phyloP scores from a whole-genome alignment of 495 filamentous ascomycete species.

The Alectoria sarmentosa region DNA sequence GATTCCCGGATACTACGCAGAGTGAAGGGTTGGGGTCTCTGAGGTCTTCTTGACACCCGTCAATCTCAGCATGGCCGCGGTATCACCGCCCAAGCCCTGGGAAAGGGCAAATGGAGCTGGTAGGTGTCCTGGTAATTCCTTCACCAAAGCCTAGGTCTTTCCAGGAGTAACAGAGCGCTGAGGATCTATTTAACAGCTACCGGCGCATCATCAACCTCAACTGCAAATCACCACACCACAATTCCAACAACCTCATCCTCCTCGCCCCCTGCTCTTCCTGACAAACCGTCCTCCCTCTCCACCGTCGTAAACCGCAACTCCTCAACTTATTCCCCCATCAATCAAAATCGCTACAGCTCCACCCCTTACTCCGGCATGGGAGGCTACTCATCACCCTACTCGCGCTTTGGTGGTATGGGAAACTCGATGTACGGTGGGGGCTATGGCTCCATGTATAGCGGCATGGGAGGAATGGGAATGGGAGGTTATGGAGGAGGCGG shows the following conservation, averaged over 20 bases:
- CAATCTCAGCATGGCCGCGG: conserved; percentile 28
- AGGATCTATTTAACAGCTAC: conserved; percentile 18
- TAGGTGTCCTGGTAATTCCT: conserved; percentile 33
- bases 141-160: background rate
- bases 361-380: conserved; percentile 40
- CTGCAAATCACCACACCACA: conserved; percentile 34
- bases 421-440: conserved; percentile 54
- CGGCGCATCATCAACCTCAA: conserved; percentile 8
- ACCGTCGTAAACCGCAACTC: conserved; percentile 77
- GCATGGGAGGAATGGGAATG: conserved; percentile 49
- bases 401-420: conserved; percentile 56
- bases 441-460: conserved; percentile 42
- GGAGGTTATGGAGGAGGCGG: conserved; percentile 47
- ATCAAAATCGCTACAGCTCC: conserved; percentile 27
- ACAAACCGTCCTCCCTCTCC: conserved; percentile 60
- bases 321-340: conserved; percentile 73
- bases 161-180: conserved; percentile 1
- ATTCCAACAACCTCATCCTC: conserved; percentile 38
- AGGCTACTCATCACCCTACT: conserved; percentile 58
- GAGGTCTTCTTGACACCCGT: background rate
- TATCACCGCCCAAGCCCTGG: conserved; percentile 95
- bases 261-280: conserved; percentile 65
- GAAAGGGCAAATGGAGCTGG: conserved; percentile 65
- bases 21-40: no score
- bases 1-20: background rate